A percentile compares a stretch with the other conserved stretches of the same genome.
Conservation (phyloP, 306 rosid species). For the Dalbergia cochinchinensis region DNA sequence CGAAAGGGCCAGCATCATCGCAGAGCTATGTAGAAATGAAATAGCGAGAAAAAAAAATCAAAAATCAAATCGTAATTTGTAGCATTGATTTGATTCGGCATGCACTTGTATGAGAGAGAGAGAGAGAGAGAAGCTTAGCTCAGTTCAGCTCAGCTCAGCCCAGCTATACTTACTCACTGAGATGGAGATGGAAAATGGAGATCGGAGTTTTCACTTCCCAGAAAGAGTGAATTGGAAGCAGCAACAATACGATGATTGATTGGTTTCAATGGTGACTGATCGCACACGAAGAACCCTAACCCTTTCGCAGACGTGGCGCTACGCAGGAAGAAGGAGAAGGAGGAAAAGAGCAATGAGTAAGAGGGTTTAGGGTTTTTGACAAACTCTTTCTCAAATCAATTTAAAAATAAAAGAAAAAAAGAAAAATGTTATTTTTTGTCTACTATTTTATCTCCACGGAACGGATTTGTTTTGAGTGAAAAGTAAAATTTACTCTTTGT, state of each 20-base stretch:
- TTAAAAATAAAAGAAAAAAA: no score
- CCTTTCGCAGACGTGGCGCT: slow-evolving; percentile 1
- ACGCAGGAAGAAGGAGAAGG: not conserved
- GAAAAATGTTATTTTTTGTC: no score
- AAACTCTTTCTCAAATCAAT: not conserved
- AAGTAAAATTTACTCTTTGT: no score
- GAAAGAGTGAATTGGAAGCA: not conserved
- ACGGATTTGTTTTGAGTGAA: not conserved
- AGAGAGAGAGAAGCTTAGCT: not conserved
- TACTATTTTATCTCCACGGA: not conserved
- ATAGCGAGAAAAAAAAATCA: not conserved
- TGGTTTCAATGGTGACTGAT: not conserved
- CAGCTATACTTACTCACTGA: not conserved
- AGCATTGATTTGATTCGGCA: slow-evolving; percentile 6
- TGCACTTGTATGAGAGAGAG: not conserved
- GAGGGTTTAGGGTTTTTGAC: slow-evolving; percentile 16
- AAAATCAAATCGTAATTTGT: not conserved
- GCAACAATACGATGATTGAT: not conserved
- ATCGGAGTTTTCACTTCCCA: not conserved
- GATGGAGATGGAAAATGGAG: not conserved
- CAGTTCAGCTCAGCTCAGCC: not conserved
- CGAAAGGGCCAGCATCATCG: slow-evolving; percentile 83
- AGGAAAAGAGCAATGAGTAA: not conserved
- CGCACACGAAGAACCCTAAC: not conserved
- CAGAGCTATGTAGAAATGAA: slow-evolving; percentile 24